A percentile compares a stretch with the other conserved stretches of the same genome.
phyloP scores from a whole-genome alignment of 2,329 filamentous ascomycete genomes.

The Alternaria sp. region DNA sequence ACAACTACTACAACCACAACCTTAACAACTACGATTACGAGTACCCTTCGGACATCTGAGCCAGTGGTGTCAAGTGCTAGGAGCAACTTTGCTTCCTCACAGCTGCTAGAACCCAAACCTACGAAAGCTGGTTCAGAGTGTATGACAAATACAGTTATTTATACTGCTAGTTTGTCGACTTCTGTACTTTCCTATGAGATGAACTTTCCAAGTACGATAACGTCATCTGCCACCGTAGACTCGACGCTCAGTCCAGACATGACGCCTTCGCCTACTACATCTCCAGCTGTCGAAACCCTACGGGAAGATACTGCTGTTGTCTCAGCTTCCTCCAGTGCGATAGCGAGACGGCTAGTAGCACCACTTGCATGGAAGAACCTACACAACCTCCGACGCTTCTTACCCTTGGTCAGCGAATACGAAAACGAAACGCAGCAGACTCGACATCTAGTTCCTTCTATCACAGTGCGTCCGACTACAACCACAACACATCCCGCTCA shows the following conservation, averaged over 20 bases:
- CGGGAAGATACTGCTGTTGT: neutral
- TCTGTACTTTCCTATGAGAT: neutral
- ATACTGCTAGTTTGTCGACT: neutral
- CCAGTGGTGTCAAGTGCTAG: neutral
- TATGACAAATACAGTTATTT: neutral
- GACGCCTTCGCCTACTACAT: neutral
- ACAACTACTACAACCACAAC: neutral
- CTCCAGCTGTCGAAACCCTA: neutral
- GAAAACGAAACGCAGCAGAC: neutral
- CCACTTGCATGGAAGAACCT: neutral
- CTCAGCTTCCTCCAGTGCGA: neutral
- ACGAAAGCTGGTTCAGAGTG: neutral
- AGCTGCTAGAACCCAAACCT: neutral
- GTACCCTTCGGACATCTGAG: neutral
- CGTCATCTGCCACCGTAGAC: neutral
- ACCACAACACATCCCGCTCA: neutral
- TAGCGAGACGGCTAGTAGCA: neutral
- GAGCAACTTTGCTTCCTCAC: neutral
- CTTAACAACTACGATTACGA: neutral
- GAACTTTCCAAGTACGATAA: neutral
- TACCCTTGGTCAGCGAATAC: neutral
- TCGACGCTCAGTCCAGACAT: neutral
- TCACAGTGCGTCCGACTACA: neutral
- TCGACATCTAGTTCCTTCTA: neutral
- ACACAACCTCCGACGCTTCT: neutral